Evolutionary conservation across 768 basidiomycete genomes (phyloP).

Genomic region (Tulasnella sp.): DNA sequence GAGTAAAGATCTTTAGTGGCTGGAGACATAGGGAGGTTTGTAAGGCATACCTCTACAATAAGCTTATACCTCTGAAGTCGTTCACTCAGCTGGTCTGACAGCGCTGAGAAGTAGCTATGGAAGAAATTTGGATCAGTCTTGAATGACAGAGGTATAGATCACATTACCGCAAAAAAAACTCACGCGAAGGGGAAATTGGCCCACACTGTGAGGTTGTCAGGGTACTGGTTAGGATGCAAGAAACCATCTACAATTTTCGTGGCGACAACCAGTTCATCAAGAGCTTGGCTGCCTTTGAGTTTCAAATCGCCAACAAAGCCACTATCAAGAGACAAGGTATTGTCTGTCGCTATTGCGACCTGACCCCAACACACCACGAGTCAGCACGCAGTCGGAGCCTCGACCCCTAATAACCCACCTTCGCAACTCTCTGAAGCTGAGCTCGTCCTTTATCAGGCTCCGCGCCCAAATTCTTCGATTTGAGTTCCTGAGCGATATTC

Average conservation of each 20-base stretch:
- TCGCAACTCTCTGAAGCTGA: slow-evolving; percentile 61
- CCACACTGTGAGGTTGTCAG: slow-evolving; percentile 6
- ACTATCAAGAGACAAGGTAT: slow-evolving; percentile 62
- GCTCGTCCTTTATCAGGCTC: slow-evolving; percentile 72
- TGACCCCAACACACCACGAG: background rate
- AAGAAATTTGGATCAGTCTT: background rate
- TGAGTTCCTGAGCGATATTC: slow-evolving; percentile 75
- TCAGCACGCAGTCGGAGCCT: background rate
- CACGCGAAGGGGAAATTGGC: slow-evolving; percentile 46
- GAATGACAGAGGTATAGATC: slow-evolving; percentile 28
- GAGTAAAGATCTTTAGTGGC: background rate
- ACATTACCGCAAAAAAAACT: slow-evolving; percentile 75
- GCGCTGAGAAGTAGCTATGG: slow-evolving; percentile 37
- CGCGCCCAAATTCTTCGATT: slow-evolving; percentile 69
- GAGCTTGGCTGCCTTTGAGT: slow-evolving; percentile 68
- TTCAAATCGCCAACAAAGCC: slow-evolving; percentile 67
- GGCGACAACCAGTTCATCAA: slow-evolving; percentile 74
- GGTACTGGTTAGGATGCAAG: slow-evolving; percentile 67
- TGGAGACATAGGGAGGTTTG: slow-evolving; percentile 13
- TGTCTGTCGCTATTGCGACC: slow-evolving; percentile 31
- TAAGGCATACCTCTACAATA: slow-evolving; percentile 63
- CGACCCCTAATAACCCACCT: slow-evolving; percentile 44
- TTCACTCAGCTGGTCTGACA: slow-evolving; percentile 68
- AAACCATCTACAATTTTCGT: slow-evolving; percentile 76
- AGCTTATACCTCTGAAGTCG: slow-evolving; percentile 72